Evolutionary conservation across 1,139 yeast genomes (phyloP).

Genomic region (Hanseniaspora uvarum): DNA sequence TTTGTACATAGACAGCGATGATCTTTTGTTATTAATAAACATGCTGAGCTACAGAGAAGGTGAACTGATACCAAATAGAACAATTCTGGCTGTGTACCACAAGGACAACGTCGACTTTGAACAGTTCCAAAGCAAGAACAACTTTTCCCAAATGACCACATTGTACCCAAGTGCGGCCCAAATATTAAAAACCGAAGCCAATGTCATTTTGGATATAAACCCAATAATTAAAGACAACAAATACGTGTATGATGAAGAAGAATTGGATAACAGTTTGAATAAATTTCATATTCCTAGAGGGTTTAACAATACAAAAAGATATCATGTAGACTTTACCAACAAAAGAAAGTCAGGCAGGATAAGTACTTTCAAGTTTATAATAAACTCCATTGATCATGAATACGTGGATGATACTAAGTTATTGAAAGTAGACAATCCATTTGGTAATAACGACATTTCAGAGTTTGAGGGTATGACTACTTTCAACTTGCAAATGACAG

Average conservation of each 20-base stretch:
- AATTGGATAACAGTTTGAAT: conserved; percentile 35
- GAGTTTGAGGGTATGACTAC: conserved; percentile 69
- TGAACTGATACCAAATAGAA: conserved; percentile 31
- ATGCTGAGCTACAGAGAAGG: neutral
- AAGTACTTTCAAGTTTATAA: conserved; percentile 43
- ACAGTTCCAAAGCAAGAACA: conserved; percentile 25
- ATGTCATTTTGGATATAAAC: conserved; percentile 52
- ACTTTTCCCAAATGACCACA: conserved; percentile 20
- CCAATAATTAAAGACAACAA: conserved; percentile 33
- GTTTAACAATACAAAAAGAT: conserved; percentile 35
- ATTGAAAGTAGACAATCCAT: conserved; percentile 14
- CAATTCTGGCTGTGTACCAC: conserved; percentile 56
- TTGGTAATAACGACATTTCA: conserved; percentile 30
- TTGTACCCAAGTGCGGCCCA: conserved; percentile 40
- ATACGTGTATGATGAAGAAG: conserved; percentile 39
- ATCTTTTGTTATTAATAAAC: conserved; percentile 42
- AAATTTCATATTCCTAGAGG: conserved; percentile 42
- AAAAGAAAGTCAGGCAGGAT: conserved; percentile 81
- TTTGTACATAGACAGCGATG: conserved; percentile 44
- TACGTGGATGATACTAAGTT: conserved; percentile 36
- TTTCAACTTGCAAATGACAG: conserved; percentile 67
- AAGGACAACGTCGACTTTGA: conserved; percentile 36
- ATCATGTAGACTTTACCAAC: conserved; percentile 43
- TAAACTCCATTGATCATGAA: conserved; percentile 45
- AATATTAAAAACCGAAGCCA: conserved; percentile 57